Percentiles rank a stretch among this genome's conserved stretches.
Conservation (phyloP, 805 yeast genomes). For the Metschnikowia lochheadii region DNA sequence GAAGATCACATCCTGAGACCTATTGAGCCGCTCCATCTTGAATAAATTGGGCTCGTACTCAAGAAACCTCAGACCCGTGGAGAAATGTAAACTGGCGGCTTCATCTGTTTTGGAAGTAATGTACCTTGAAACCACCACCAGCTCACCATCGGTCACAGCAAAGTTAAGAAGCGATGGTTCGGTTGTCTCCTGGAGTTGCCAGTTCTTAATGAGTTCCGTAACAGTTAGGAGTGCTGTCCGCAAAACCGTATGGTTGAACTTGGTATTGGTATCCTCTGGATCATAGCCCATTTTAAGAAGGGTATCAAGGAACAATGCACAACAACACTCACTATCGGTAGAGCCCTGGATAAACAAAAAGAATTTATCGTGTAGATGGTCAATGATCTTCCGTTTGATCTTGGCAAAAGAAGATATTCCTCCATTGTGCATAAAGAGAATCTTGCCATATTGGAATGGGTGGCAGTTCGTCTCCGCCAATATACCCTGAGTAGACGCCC, state of each 20-base stretch:
- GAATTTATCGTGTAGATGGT: constrained; percentile 74
- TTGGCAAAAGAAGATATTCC: constrained; percentile 68
- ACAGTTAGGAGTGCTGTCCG: constrained; percentile 70
- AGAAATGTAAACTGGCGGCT: constrained; percentile 93
- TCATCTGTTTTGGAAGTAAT: constrained; percentile 87
- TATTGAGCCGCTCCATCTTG: constrained; percentile 87
- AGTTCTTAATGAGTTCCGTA: constrained; percentile 67
- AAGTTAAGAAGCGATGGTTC: constrained; percentile 84
- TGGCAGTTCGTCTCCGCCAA: constrained; percentile 95
- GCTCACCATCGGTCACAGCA: constrained; percentile 90
- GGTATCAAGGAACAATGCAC: constrained; percentile 81
- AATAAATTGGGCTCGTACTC: constrained; percentile 91
- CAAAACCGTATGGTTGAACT: constrained; percentile 51
- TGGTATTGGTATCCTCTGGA: constrained; percentile 39
- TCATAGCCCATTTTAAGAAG: constrained; percentile 72
- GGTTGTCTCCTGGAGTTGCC: constrained; percentile 63
- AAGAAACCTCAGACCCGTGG: constrained; percentile 86
- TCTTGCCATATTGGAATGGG: constrained; percentile 81
- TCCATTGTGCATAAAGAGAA: constrained; percentile 98
- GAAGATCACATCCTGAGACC: constrained; percentile 93
- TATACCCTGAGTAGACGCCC: constrained; percentile 95
- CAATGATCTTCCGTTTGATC: constrained; percentile 70
- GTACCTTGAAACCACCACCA: constrained; percentile 83
- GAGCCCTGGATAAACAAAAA: constrained; percentile 84
- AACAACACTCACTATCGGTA: constrained; percentile 94